A percentile compares a stretch with the other conserved stretches of the same genome.
Evolutionary conservation across 768 basidiomycete species (phyloP).

Genomic region (Arthromyces matolae): DNA sequence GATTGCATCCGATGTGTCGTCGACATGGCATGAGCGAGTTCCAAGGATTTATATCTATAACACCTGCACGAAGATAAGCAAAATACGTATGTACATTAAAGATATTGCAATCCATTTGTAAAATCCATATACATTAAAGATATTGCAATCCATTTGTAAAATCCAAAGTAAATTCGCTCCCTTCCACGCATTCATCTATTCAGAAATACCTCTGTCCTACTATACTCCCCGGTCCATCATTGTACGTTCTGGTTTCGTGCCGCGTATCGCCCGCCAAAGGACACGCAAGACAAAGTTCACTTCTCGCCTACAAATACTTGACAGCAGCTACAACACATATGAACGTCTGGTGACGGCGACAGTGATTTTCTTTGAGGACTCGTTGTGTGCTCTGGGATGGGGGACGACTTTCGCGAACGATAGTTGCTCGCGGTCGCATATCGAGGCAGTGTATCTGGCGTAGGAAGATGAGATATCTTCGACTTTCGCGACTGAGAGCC

Average conservation of each 20-base stretch:
- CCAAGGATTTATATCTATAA: no score
- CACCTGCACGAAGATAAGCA: constrained; percentile 5
- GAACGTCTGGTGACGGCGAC: not conserved
- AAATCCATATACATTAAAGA: constrained; percentile 9
- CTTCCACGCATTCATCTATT: no score
- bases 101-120: not conserved
- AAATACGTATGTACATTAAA: constrained; percentile 12
- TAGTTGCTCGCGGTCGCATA: not conserved
- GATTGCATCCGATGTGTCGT: constrained; percentile 95
- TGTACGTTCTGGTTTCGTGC: no score
- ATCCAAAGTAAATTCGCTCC: no score
- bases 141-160: no score
- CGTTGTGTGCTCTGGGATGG: not conserved
- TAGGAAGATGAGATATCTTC: not conserved
- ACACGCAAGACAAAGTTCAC: no score
- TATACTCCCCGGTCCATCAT: no score
- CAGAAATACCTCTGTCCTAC: no score
- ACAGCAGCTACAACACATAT: no score
- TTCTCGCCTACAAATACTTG: no score
- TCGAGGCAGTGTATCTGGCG: constrained; percentile 10
- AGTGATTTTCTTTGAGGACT: not conserved
- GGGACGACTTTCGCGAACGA: not conserved
- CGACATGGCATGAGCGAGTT: constrained; percentile 70
- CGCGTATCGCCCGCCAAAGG: no score
- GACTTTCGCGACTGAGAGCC: not conserved